These are phyloP conservation scores for Xerocomellus amylosporus DNA, from an alignment of 768 basidiomycete genomes.

Conservation along the genomic window DNA sequence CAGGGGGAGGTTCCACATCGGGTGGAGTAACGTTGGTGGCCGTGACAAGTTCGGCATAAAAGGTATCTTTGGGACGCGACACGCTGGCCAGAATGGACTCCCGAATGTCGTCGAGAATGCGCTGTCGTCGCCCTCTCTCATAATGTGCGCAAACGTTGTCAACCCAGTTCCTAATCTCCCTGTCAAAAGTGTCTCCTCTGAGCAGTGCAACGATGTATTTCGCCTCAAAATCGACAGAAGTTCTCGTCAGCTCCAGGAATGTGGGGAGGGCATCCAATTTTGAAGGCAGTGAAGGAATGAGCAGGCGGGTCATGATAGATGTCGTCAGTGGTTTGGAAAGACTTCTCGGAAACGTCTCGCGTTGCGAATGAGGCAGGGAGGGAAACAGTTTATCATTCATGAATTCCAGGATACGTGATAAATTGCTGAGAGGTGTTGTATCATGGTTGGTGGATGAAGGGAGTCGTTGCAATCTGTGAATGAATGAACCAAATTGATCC, in stretches of 20 bases:
- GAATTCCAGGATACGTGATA: slow-evolving; percentile 61
- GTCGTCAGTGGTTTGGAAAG: slow-evolving; percentile 59
- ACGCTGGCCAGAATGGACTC: slow-evolving; percentile 44
- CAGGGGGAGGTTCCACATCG: neutral
- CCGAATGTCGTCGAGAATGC: slow-evolving; percentile 63
- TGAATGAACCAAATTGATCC: slow-evolving; percentile 31
- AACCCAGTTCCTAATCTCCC: slow-evolving; percentile 65
- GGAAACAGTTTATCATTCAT: slow-evolving; percentile 57
- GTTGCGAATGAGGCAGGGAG: slow-evolving; percentile 47
- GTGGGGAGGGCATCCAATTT: slow-evolving; percentile 55
- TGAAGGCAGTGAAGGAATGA: slow-evolving; percentile 69
- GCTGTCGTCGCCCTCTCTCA: slow-evolving; percentile 67
- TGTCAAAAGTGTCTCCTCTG: slow-evolving; percentile 45
- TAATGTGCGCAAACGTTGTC: slow-evolving; percentile 70
- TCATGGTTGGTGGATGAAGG: slow-evolving; percentile 41
- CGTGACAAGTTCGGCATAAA: slow-evolving; percentile 22
- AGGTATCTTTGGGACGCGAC: slow-evolving; percentile 21
- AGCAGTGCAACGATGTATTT: slow-evolving; percentile 49
- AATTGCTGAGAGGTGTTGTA: slow-evolving; percentile 45
- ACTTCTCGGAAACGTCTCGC: slow-evolving; percentile 48
- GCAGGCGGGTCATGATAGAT: slow-evolving; percentile 61
- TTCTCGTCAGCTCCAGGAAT: slow-evolving; percentile 55
- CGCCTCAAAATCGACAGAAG: slow-evolving; percentile 68
- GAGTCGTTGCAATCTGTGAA: slow-evolving; percentile 48
- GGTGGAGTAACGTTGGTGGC: slow-evolving; percentile 1